A percentile compares a stretch with the other conserved stretches of the same genome.
These are phyloP conservation scores for Piloderma croceum DNA, from an alignment of 768 basidiomycete genomes.

Conservation along the genomic window DNA sequence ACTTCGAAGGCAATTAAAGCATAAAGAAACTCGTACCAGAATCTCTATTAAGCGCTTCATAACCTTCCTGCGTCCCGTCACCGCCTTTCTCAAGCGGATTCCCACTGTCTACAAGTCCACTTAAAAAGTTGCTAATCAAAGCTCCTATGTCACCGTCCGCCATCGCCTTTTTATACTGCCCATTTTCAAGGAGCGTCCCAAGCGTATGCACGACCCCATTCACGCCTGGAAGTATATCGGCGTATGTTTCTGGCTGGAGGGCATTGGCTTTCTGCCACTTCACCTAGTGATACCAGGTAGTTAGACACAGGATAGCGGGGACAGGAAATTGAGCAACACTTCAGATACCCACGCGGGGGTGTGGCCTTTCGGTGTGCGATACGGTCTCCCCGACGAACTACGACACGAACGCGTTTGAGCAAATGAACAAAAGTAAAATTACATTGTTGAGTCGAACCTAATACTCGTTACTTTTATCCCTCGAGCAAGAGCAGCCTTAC, in stretches of 20 bases:
- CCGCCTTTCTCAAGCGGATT: slow-evolving; percentile 54
- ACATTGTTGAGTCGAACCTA: slow-evolving; percentile 46
- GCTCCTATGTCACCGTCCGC: slow-evolving; percentile 50
- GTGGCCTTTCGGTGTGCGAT: slow-evolving; percentile 85
- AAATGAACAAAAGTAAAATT: background rate
- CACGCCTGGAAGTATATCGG: slow-evolving; percentile 55
- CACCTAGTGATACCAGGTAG: slow-evolving; percentile 52
- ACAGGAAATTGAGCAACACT: slow-evolving; percentile 34
- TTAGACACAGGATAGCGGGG: slow-evolving; percentile 1
- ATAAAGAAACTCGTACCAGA: slow-evolving; percentile 53
- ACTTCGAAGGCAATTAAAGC: slow-evolving; percentile 10
- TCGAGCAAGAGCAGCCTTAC: slow-evolving; percentile 75
- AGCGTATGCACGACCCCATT: slow-evolving; percentile 90
- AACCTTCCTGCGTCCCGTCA: slow-evolving; percentile 40
- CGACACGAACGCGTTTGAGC: background rate
- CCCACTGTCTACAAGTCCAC: slow-evolving; percentile 31
- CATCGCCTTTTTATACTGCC: slow-evolving; percentile 73
- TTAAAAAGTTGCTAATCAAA: slow-evolving; percentile 43
- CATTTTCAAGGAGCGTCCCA: slow-evolving; percentile 81
- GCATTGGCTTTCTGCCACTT: slow-evolving; percentile 86
- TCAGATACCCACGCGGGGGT: slow-evolving; percentile 78
- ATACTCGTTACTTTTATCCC: slow-evolving; percentile 89
- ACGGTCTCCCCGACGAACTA: slow-evolving; percentile 85
- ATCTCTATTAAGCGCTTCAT: slow-evolving; percentile 84
- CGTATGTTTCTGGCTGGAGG: slow-evolving; percentile 68